A percentile compares a stretch with the other conserved stretches of the same genome.
phyloP scores from a whole-genome alignment of 805 yeast species.

The Starmerella khaoyaiensis region DNA sequence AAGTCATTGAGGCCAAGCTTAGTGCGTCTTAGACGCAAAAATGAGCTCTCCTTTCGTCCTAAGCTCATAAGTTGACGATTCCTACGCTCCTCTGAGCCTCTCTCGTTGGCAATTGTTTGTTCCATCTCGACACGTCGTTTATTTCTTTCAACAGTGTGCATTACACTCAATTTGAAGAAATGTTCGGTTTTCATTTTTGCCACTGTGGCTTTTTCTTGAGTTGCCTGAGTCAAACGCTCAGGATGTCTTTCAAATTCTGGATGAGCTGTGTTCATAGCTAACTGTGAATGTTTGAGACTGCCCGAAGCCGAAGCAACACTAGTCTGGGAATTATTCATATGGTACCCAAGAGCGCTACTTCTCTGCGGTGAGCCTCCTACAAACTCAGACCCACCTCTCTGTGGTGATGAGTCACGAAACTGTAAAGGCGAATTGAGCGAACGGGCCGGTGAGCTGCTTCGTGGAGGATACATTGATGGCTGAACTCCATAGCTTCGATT shows the following conservation, averaged over 20 bases:
- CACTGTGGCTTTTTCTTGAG: conserved; percentile 77
- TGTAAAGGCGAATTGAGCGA: conserved; percentile 15
- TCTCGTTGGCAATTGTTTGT: conserved; percentile 52
- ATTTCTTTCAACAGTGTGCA: conserved; percentile 89
- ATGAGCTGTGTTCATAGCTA: not conserved
- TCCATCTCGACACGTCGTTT: conserved; percentile 82
- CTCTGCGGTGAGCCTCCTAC: conserved; percentile 8
- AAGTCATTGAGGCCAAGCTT: conserved; percentile 68
- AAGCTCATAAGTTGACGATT: conserved; percentile 67
- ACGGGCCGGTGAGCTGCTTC: conserved; percentile 13
- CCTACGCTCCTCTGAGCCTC: conserved; percentile 73
- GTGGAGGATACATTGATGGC: conserved; percentile 8
- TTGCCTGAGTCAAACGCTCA: conserved; percentile 51
- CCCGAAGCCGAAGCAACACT: conserved; percentile 10
- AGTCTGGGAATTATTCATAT: conserved; percentile 13
- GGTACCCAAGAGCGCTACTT: conserved; percentile 10
- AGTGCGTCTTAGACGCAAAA: conserved; percentile 72
- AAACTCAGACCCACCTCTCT: conserved; percentile 2
- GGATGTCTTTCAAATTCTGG: conserved; percentile 59
- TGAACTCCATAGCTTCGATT: conserved; percentile 8
- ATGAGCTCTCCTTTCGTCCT: conserved; percentile 82
- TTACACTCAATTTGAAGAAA: conserved; percentile 71
- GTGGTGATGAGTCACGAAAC: conserved; percentile 14
- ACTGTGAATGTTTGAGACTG: conserved; percentile 4
- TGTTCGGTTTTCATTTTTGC: conserved; percentile 72